Conservation (phyloP, 805 yeast species). For the Nakazawaea sp. region DNA sequence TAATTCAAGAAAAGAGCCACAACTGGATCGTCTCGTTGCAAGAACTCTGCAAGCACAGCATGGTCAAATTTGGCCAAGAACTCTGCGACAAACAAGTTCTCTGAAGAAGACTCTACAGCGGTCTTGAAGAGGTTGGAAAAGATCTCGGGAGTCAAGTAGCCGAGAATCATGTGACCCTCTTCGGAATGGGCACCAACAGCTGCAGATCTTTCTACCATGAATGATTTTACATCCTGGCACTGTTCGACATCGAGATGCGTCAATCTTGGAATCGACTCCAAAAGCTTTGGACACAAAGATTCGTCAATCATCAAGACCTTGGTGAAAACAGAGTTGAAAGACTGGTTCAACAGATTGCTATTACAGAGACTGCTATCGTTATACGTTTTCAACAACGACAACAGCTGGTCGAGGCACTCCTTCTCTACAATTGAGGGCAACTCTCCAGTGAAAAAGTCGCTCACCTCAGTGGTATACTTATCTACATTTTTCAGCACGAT, state of each 20-base stretch:
- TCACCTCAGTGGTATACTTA: slow-evolving; percentile 20
- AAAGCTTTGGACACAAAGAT: background rate
- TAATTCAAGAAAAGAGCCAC: slow-evolving; percentile 12
- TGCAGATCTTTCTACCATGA: slow-evolving; percentile 13
- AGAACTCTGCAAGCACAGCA: slow-evolving; percentile 11
- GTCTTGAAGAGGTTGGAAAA: slow-evolving; percentile 25
- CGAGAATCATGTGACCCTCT: slow-evolving; percentile 16
- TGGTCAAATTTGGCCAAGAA: slow-evolving; percentile 14
- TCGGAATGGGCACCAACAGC: slow-evolving; percentile 5
- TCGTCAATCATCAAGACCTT: slow-evolving; percentile 21
- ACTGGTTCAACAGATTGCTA: slow-evolving; percentile 18
- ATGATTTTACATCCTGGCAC: slow-evolving; percentile 16
- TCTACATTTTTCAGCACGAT: slow-evolving; percentile 18
- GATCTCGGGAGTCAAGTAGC: slow-evolving; percentile 28
- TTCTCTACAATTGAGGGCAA: slow-evolving; percentile 27
- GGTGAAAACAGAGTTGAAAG: slow-evolving; percentile 27
- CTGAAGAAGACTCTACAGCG: slow-evolving; percentile 16
- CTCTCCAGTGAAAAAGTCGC: slow-evolving; percentile 22
- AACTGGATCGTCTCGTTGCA: slow-evolving; percentile 10
- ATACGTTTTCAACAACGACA: slow-evolving; percentile 25
- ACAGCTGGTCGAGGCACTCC: slow-evolving; percentile 22
- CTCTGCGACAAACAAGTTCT: slow-evolving; percentile 16
- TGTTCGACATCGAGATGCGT: slow-evolving; percentile 15
- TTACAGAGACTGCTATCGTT: slow-evolving; percentile 21
- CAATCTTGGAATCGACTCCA: slow-evolving; percentile 11